Percentiles rank a stretch among this genome's conserved stretches.
phyloP scores from a whole-genome alignment of 257 asterid genomes.

The Ilex asprella region DNA sequence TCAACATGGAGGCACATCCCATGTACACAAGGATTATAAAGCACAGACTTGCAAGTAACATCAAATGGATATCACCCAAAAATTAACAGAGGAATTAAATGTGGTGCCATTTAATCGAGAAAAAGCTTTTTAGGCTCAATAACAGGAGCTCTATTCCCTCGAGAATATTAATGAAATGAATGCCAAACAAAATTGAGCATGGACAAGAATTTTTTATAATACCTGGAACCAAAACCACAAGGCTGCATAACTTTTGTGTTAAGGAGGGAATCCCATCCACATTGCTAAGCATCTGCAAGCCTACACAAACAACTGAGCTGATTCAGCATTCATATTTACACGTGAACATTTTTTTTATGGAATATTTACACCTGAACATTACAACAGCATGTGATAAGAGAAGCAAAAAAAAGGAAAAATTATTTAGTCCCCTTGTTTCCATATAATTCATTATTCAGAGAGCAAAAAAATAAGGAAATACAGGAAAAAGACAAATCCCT shows the following conservation, averaged over 20 bases:
- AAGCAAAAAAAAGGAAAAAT: background rate
- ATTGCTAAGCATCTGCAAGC: constrained; percentile 34
- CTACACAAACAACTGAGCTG: constrained; percentile 32
- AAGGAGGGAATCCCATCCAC: constrained; percentile 35
- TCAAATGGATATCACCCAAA: too few species aligned
- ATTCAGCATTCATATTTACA: constrained; percentile 20
- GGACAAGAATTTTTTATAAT: constrained; percentile 1
- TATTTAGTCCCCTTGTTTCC: too few species aligned
- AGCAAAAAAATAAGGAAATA: constrained; percentile 3
- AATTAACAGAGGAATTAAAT: too few species aligned
- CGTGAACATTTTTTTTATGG: background rate
- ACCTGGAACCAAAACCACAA: constrained; percentile 78
- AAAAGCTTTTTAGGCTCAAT: too few species aligned
- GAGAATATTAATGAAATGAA: too few species aligned
- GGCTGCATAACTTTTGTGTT: constrained; percentile 68
- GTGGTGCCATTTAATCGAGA: too few species aligned
- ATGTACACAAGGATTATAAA: too few species aligned
- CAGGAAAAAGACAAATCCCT: constrained; percentile 1
- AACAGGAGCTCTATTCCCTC: too few species aligned
- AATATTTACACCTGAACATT: too few species aligned
- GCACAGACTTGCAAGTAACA: too few species aligned
- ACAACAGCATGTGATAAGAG: background rate
- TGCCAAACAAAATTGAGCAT: background rate
- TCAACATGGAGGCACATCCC: too few species aligned
- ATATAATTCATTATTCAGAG: background rate